phyloP scores from a whole-genome alignment of 192 early-diverging fungal genomes.

The Mortierella alpina region DNA sequence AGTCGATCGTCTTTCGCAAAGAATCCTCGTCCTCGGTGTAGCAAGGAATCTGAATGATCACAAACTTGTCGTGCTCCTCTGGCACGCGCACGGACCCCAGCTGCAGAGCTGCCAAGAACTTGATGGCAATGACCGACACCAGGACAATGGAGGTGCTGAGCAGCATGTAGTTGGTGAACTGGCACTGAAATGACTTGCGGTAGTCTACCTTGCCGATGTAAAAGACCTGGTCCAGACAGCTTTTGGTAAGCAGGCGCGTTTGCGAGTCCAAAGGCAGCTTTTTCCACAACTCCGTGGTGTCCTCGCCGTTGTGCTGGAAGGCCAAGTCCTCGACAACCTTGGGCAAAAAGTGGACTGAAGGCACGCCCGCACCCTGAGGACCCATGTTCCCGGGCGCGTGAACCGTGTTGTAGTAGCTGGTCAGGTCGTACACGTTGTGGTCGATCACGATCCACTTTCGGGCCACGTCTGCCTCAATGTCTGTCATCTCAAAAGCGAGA shows the following conservation, averaged over 20 bases:
- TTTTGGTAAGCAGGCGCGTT: slow-evolving; percentile 55
- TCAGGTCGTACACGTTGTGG: slow-evolving; percentile 72
- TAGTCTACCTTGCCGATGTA: slow-evolving; percentile 86
- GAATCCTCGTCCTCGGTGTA: slow-evolving; percentile 93
- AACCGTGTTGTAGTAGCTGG: slow-evolving; percentile 67
- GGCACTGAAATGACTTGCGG: slow-evolving; percentile 79
- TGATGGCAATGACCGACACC: slow-evolving; percentile 81
- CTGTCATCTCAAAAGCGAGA: slow-evolving; percentile 66
- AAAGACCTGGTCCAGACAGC: slow-evolving; percentile 86
- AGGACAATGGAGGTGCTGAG: slow-evolving; percentile 81
- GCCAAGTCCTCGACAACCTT: slow-evolving; percentile 69
- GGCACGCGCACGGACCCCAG: slow-evolving; percentile 76
- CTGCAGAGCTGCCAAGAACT: slow-evolving; percentile 84
- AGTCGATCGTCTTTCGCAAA: slow-evolving; percentile 86
- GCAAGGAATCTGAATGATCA: slow-evolving; percentile 95
- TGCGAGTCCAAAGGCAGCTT: slow-evolving; percentile 48
- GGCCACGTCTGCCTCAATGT: slow-evolving; percentile 55
- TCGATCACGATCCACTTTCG: slow-evolving; percentile 71
- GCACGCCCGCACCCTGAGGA: slow-evolving; percentile 32
- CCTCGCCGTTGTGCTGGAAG: slow-evolving; percentile 65
- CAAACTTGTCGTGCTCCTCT: slow-evolving; percentile 95
- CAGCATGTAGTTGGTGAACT: slow-evolving; percentile 88
- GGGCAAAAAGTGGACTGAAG: slow-evolving; percentile 69
- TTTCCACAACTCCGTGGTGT: slow-evolving; percentile 67
- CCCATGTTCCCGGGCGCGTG: slow-evolving; percentile 55